A percentile compares a stretch with the other conserved stretches of the same genome.
Evolutionary conservation across 2,329 filamentous ascomycete species (phyloP).

Genomic region (Penicillium sp.): DNA sequence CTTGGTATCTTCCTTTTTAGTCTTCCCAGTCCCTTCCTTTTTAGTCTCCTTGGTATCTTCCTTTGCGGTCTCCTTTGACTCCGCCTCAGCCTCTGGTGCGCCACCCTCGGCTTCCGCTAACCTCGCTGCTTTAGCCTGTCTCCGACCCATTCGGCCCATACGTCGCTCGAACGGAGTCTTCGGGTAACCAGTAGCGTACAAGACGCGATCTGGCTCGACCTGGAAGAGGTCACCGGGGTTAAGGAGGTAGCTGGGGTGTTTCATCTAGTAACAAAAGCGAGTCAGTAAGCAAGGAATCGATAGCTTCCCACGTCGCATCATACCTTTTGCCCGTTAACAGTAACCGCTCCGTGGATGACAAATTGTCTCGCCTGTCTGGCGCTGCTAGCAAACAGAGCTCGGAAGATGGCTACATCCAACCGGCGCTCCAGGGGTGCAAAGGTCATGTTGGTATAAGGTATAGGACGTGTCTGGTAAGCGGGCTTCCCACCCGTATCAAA

Average conservation of each 20-base stretch:
- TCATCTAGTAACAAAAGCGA: conserved; percentile 62
- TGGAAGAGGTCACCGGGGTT: conserved; percentile 99
- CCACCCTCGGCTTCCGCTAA: conserved; percentile 26
- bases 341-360: conserved; percentile 87
- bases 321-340: conserved; percentile 95
- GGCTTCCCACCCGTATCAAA: conserved; percentile 39
- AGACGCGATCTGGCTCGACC: conserved; percentile 82
- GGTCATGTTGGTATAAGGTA: conserved; percentile 94
- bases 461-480: conserved; percentile 44
- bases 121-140: conserved; percentile 29
- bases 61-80: conserved; percentile 26
- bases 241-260: conserved; percentile 84
- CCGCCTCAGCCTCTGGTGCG: conserved; percentile 25
- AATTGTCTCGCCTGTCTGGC: conserved; percentile 91
- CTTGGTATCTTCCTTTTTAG: conserved; percentile 50
- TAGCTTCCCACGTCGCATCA: not conserved
- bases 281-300: not conserved
- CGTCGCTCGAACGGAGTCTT: conserved; percentile 55
- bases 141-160: conserved; percentile 32
- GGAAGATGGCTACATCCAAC: conserved; percentile 90
- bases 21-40: conserved; percentile 47
- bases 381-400: conserved; percentile 91
- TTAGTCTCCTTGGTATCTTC: conserved; percentile 49
- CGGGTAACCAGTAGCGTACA: conserved; percentile 78
- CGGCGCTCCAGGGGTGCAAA: conserved; percentile 89